A percentile compares a stretch with the other conserved stretches of the same genome.
These are phyloP conservation scores for Coriaria nepalensis DNA, from an alignment of 306 rosid genomes.

Conservation along the genomic window DNA sequence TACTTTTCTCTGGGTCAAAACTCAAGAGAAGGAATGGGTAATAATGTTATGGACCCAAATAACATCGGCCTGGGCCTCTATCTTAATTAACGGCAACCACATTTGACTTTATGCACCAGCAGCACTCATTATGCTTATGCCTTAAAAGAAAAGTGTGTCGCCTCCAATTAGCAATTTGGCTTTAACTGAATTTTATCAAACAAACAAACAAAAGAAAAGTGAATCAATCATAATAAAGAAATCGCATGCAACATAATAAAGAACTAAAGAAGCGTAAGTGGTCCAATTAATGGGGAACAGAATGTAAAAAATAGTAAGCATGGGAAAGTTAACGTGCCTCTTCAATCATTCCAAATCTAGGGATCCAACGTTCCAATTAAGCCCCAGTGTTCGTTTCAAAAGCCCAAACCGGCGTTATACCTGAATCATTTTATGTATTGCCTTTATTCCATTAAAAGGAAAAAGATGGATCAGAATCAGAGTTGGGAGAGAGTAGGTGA, in stretches of 20 bases:
- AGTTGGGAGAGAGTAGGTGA: too few species aligned
- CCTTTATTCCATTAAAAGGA: conserved; percentile 21
- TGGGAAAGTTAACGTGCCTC: conserved; percentile 16
- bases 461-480: too few species aligned
- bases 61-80: too few species aligned
- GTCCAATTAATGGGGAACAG: conserved; percentile 48
- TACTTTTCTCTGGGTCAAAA: too few species aligned
- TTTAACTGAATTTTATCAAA: too few species aligned
- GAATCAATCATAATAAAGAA: neutral
- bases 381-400: conserved; percentile 26
- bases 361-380: conserved; percentile 71
- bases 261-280: conserved; percentile 18
- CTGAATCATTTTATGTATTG: conserved; percentile 5
- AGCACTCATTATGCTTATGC: too few species aligned
- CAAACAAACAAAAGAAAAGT: conserved; percentile 1
- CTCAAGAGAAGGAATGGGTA: too few species aligned
- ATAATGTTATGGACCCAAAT: too few species aligned
- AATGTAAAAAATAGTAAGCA: conserved; percentile 23
- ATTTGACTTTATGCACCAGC: too few species aligned
- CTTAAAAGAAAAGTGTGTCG: too few species aligned
- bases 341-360: conserved; percentile 46
- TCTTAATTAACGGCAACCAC: too few species aligned
- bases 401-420: conserved; percentile 1
- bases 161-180: too few species aligned
- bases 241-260: conserved; percentile 12